Percentiles rank a stretch among this genome's conserved stretches.
phyloP scores from a whole-genome alignment of 345 rosid species.

The Gossypium stocksii region DNA sequence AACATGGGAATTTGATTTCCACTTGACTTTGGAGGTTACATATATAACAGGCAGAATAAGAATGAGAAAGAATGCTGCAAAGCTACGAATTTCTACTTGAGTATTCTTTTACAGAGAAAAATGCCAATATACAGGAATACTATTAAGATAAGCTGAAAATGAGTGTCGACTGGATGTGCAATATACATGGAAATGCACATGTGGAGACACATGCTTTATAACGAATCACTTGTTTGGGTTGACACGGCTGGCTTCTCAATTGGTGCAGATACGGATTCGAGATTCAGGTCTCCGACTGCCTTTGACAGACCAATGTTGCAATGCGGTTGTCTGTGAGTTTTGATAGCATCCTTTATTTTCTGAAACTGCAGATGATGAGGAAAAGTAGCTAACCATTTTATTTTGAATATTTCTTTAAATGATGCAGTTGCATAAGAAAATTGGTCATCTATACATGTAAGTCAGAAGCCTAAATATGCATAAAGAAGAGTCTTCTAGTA shows the following conservation, averaged over 20 bases:
- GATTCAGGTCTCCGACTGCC: constrained; percentile 50
- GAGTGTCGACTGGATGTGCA: background rate
- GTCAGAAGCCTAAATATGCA: background rate
- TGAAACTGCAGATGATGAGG: constrained; percentile 56
- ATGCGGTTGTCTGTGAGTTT: constrained; percentile 53
- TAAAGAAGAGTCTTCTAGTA: background rate
- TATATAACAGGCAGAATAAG: constrained; percentile 10
- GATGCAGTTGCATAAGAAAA: background rate
- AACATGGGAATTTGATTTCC: background rate
- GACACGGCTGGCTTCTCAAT: constrained; percentile 40
- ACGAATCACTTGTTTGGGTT: constrained; percentile 19
- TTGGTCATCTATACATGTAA: background rate
- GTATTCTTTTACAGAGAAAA: background rate
- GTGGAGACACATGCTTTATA: constrained; percentile 13
- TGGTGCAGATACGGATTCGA: constrained; percentile 42
- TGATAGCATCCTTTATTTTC: constrained; percentile 76
- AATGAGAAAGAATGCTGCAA: constrained; percentile 7
- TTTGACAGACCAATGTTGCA: constrained; percentile 55
- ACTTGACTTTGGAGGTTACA: background rate
- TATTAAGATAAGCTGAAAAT: background rate
- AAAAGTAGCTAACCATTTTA: background rate
- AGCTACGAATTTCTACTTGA: constrained; percentile 1
- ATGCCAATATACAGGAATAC: constrained; percentile 13
- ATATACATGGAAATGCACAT: constrained; percentile 7
- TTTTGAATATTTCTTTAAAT: background rate